Percentiles rank a stretch among this genome's conserved stretches.
Conservation (phyloP, 2,329 filamentous ascomycete species). For the Fonsecaea multimorphosa region DNA sequence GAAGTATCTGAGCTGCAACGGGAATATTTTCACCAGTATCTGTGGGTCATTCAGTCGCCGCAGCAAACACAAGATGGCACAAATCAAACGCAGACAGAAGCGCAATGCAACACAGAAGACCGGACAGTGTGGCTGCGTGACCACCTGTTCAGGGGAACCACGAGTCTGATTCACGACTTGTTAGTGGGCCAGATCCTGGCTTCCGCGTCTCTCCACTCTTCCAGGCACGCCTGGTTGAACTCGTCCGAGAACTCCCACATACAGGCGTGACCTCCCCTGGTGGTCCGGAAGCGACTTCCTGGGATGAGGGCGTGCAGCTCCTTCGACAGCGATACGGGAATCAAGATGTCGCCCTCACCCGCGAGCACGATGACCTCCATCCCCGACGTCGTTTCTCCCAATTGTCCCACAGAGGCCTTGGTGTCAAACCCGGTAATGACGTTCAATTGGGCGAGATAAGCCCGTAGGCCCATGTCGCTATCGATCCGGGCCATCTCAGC, state of each 20-base stretch:
- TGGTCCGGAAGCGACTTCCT: slow-evolving; percentile 13
- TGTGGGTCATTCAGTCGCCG: too few species aligned
- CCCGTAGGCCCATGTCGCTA: slow-evolving; percentile 18
- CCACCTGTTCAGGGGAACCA: background rate
- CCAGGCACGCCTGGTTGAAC: slow-evolving; percentile 24
- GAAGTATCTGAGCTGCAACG: too few species aligned
- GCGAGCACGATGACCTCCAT: slow-evolving; percentile 20
- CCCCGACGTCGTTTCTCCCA: background rate
- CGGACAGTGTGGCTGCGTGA: too few species aligned
- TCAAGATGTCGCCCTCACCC: slow-evolving; percentile 26
- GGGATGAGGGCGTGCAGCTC: slow-evolving; percentile 23
- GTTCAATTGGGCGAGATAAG: slow-evolving; percentile 30
- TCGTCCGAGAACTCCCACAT: slow-evolving; percentile 26
- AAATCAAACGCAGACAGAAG: too few species aligned
- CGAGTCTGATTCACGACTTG: too few species aligned
- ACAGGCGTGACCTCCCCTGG: slow-evolving; percentile 25
- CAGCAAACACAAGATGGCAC: background rate
- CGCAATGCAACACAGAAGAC: too few species aligned
- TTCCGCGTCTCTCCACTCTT: slow-evolving; percentile 11
- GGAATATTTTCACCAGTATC: too few species aligned
- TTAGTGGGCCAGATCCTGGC: background rate
- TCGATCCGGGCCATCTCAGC: slow-evolving; percentile 18
- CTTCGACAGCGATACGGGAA: slow-evolving; percentile 21
- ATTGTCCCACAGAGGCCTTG: background rate
- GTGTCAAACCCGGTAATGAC: slow-evolving; percentile 28